A percentile compares a stretch with the other conserved stretches of the same genome.
phyloP scores from a whole-genome alignment of 495 filamentous ascomycete genomes.

The Emericellopsis terricola region DNA sequence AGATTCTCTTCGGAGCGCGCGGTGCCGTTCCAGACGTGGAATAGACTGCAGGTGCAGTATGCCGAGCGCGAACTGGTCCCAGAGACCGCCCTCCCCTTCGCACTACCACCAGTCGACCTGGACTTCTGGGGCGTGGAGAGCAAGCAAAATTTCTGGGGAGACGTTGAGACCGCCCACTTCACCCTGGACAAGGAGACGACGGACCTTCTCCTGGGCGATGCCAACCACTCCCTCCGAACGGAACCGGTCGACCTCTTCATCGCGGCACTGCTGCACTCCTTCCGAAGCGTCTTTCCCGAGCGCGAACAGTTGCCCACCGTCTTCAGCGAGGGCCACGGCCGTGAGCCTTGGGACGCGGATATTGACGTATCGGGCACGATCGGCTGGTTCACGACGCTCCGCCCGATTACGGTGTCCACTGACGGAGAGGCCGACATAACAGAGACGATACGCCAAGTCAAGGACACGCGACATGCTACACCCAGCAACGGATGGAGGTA shows the following conservation, averaged over 20 bases:
- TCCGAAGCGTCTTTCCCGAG: constrained; percentile 29
- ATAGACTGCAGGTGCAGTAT: constrained; percentile 20
- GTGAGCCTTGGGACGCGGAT: constrained; percentile 15
- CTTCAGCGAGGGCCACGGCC: constrained; percentile 30
- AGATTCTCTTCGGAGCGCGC: constrained; percentile 17
- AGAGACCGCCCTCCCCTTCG: constrained; percentile 11
- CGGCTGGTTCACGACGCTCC: constrained; percentile 29
- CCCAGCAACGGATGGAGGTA: not conserved
- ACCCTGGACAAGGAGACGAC: constrained; percentile 28
- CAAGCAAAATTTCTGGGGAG: not conserved
- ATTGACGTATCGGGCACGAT: constrained; percentile 26
- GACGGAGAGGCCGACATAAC: not conserved
- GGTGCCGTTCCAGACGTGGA: constrained; percentile 50
- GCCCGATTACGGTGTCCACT: constrained; percentile 9
- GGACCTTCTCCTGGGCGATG: constrained; percentile 19
- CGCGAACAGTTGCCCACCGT: constrained; percentile 30
- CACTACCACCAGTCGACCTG: constrained; percentile 17
- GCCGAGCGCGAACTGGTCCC: constrained; percentile 9
- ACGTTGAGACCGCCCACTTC: constrained; percentile 14
- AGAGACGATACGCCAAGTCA: not conserved
- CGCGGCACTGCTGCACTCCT: constrained; percentile 28
- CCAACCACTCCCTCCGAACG: constrained; percentile 25
- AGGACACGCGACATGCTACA: not conserved
- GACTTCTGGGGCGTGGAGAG: constrained; percentile 28
- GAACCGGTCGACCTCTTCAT: constrained; percentile 29